Evolutionary conservation across 1,139 yeast species (phyloP).

Genomic region (Geotrichum europaeum): DNA sequence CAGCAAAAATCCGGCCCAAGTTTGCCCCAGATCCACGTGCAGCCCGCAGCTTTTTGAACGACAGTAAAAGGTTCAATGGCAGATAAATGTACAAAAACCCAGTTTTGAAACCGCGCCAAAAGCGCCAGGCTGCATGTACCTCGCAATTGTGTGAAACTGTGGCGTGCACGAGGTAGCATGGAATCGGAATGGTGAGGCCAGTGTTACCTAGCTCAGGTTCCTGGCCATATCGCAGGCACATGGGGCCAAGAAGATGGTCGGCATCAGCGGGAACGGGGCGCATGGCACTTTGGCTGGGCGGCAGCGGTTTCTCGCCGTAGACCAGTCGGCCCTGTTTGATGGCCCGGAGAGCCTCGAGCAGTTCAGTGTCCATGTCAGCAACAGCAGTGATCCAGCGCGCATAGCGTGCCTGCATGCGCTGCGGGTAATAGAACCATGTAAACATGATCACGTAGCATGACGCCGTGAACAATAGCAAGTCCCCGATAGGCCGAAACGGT

Average conservation of each 20-base stretch:
- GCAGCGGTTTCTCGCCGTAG: slow-evolving; percentile 29
- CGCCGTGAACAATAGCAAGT: slow-evolving; percentile 26
- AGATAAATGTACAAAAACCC: slow-evolving; percentile 31
- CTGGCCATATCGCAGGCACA: slow-evolving; percentile 31
- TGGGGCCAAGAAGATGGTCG: slow-evolving; percentile 14
- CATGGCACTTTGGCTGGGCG: neutral
- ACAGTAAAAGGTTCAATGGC: slow-evolving; percentile 25
- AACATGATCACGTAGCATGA: slow-evolving; percentile 36
- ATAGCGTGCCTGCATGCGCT: slow-evolving; percentile 37
- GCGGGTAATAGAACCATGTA: slow-evolving; percentile 40
- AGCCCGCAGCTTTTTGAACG: slow-evolving; percentile 16
- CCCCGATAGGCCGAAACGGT: slow-evolving; percentile 22
- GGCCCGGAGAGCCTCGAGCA: slow-evolving; percentile 33
- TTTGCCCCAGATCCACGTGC: slow-evolving; percentile 1
- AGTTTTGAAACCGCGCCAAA: slow-evolving; percentile 35
- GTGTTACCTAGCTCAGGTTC: slow-evolving; percentile 32
- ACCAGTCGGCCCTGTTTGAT: slow-evolving; percentile 30
- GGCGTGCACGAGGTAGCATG: slow-evolving; percentile 39
- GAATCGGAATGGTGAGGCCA: slow-evolving; percentile 33
- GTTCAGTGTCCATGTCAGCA: slow-evolving; percentile 39
- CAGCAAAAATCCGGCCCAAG: neutral
- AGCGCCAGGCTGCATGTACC: slow-evolving; percentile 37
- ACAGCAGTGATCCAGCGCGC: slow-evolving; percentile 41
- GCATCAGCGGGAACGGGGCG: neutral
- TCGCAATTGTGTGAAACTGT: slow-evolving; percentile 37